phyloP scores from a whole-genome alignment of 2,329 filamentous ascomycete genomes.

The Fusarium fracticaudum region DNA sequence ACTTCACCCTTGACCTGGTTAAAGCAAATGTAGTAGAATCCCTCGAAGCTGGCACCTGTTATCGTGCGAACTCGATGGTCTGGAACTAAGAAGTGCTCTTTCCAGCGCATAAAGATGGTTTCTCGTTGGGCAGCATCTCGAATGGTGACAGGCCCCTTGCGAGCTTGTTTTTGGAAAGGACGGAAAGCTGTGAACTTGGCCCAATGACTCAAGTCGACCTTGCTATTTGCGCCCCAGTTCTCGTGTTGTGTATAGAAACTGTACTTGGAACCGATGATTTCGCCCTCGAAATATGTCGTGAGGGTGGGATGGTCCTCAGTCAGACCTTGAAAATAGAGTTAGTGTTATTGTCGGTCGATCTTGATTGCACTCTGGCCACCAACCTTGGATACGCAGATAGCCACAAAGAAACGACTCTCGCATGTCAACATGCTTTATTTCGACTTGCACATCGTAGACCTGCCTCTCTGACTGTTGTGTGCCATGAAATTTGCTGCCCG shows the following conservation, averaged over 20 bases:
- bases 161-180: slow-evolving; percentile 71
- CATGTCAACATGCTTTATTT: slow-evolving; percentile 96
- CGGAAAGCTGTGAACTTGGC: slow-evolving; percentile 87
- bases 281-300: slow-evolving; percentile 97
- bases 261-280: slow-evolving; percentile 95
- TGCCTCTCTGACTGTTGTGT: slow-evolving; percentile 94
- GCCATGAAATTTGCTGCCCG: slow-evolving; percentile 88
- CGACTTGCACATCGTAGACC: slow-evolving; percentile 94
- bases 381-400: slow-evolving; percentile 94
- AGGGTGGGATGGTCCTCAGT: slow-evolving; percentile 97
- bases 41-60: slow-evolving; percentile 94
- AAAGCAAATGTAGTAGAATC: slow-evolving; percentile 99
- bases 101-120: slow-evolving; percentile 99
- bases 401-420: slow-evolving; percentile 93
- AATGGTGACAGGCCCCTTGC: slow-evolving; percentile 65
- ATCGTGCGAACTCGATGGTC: slow-evolving; percentile 93
- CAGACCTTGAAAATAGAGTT: slow-evolving; percentile 67
- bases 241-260: slow-evolving; percentile 91
- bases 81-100: slow-evolving; percentile 96
- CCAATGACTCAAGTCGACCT: slow-evolving; percentile 94
- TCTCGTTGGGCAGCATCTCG: slow-evolving; percentile 82
- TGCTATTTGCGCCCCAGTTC: slow-evolving; percentile 90
- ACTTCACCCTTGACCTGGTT: slow-evolving; percentile 89
- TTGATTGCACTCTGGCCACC: slow-evolving; percentile 1
- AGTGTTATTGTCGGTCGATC: background rate